These are phyloP conservation scores for Harringtonia lauricola DNA, from an alignment of 2,329 filamentous ascomycete species.

Conservation along the genomic window DNA sequence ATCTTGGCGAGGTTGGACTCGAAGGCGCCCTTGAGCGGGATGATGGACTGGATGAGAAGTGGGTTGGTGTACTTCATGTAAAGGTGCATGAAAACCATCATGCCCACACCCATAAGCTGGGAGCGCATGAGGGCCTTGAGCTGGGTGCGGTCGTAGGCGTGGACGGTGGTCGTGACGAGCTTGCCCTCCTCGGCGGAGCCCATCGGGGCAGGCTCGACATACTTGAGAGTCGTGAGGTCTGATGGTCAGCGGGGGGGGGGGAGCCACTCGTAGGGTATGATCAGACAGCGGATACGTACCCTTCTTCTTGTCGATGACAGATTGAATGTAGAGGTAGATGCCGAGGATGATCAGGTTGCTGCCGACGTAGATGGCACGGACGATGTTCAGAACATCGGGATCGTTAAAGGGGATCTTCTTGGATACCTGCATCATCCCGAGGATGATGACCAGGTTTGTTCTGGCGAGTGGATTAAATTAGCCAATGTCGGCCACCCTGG, in stretches of 20 bases:
- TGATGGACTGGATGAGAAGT: slow-evolving; percentile 95
- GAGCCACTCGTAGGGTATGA: not conserved
- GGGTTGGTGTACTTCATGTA: slow-evolving; percentile 99
- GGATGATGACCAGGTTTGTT: slow-evolving; percentile 87
- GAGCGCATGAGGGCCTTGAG: slow-evolving; percentile 76
- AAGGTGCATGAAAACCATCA: slow-evolving; percentile 98
- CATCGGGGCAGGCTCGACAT: slow-evolving; percentile 91
- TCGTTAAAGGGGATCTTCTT: slow-evolving; percentile 95
- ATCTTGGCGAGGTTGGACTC: slow-evolving; percentile 97
- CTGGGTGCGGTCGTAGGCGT: slow-evolving; percentile 87
- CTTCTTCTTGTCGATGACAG: slow-evolving; percentile 90
- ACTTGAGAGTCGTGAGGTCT: slow-evolving; percentile 98
- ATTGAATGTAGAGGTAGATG: slow-evolving; percentile 78
- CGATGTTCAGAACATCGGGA: slow-evolving; percentile 46
- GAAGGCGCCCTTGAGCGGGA: slow-evolving; percentile 89
- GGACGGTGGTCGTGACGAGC: slow-evolving; percentile 90
- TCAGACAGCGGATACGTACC: slow-evolving; percentile 37
- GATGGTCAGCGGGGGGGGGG: slow-evolving; percentile 6
- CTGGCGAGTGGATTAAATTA: no score
- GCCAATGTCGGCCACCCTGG: no score
- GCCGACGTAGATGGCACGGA: slow-evolving; percentile 42
- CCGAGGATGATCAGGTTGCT: slow-evolving; percentile 73
- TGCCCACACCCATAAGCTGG: slow-evolving; percentile 90
- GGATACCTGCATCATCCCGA: slow-evolving; percentile 96
- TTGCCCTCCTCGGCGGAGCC: slow-evolving; percentile 91